A percentile compares a stretch with the other conserved stretches of the same genome.
These are phyloP conservation scores for Gillenia trifoliata DNA, from an alignment of 306 rosid species.

Conservation along the genomic window DNA sequence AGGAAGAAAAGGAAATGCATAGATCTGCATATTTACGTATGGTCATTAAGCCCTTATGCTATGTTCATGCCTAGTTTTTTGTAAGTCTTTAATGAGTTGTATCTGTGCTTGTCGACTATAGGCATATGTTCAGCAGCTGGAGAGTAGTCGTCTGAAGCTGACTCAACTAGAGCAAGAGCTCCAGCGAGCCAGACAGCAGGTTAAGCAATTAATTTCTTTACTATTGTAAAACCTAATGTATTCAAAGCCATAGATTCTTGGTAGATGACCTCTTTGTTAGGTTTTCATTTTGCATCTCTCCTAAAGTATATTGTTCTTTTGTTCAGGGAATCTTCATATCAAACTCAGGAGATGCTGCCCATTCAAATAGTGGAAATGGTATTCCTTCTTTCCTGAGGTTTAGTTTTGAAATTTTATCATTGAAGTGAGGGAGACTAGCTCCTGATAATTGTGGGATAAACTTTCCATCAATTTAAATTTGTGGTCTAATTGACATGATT, in stretches of 20 bases:
- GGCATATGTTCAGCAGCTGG: conserved; percentile 98
- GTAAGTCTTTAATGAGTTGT: background rate
- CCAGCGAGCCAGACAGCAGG: conserved; percentile 98
- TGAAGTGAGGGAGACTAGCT: conserved; percentile 13
- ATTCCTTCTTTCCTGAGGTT: conserved; percentile 26
- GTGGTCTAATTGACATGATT: background rate
- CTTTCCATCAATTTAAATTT: background rate
- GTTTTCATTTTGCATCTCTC: background rate
- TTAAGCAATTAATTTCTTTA: conserved; percentile 22
- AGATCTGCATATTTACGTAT: background rate
- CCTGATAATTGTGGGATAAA: conserved; percentile 4
- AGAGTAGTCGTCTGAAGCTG: conserved; percentile 93
- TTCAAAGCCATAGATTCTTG: background rate
- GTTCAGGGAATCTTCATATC: conserved; percentile 88
- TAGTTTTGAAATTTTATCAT: conserved; percentile 14
- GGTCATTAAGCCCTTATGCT: background rate
- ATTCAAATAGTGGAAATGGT: conserved; percentile 96
- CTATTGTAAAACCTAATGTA: background rate
- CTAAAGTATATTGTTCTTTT: background rate
- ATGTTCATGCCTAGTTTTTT: background rate
- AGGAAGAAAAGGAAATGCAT: background rate
- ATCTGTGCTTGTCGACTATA: conserved; percentile 18
- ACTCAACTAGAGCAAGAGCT: conserved; percentile 98
- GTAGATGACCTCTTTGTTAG: background rate
- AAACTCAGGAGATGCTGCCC: conserved; percentile 81